Conservation (phyloP, 2,329 filamentous ascomycete genomes). For the Aspergillus arachidicola region DNA sequence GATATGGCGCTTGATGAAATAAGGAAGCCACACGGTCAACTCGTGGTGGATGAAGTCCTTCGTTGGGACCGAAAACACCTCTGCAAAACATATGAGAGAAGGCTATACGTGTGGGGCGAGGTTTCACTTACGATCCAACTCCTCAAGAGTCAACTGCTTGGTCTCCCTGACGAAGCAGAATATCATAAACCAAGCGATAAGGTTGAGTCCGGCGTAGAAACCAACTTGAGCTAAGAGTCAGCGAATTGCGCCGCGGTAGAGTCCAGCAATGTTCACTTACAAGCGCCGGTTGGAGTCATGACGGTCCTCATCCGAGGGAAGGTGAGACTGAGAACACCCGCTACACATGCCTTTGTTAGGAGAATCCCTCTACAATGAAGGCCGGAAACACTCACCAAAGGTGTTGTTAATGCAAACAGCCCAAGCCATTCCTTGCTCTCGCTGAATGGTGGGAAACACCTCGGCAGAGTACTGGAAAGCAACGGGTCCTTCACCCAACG, state of each 20-base stretch:
- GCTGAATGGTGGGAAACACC: conserved; percentile 56
- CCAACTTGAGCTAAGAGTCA: conserved; percentile 35
- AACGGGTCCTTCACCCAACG: conserved; percentile 61
- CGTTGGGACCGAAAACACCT: conserved; percentile 60
- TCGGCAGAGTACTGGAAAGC: conserved; percentile 56
- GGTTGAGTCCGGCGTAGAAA: conserved; percentile 54
- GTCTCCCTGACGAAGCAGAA: conserved; percentile 62
- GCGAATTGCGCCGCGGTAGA: not conserved
- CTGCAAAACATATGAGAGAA: conserved; percentile 50
- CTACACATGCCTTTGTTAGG: conserved; percentile 32
- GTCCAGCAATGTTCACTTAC: conserved; percentile 47
- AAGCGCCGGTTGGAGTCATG: conserved; percentile 55
- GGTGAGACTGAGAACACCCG: conserved; percentile 49
- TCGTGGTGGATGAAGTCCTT: conserved; percentile 59
- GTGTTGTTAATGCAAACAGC: conserved; percentile 33
- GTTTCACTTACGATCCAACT: conserved; percentile 26
- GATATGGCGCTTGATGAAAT: conserved; percentile 61
- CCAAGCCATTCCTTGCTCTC: conserved; percentile 40
- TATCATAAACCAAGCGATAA: conserved; percentile 64
- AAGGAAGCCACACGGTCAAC: conserved; percentile 58
- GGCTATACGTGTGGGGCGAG: not conserved
- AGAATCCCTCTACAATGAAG: not conserved
- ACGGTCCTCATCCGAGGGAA: conserved; percentile 49
- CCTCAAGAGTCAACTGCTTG: conserved; percentile 51
- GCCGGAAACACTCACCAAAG: conserved; percentile 20